Percentiles rank a stretch among this genome's conserved stretches.
Conservation (phyloP, 768 basidiomycete species). For the Russula ochroleuca region DNA sequence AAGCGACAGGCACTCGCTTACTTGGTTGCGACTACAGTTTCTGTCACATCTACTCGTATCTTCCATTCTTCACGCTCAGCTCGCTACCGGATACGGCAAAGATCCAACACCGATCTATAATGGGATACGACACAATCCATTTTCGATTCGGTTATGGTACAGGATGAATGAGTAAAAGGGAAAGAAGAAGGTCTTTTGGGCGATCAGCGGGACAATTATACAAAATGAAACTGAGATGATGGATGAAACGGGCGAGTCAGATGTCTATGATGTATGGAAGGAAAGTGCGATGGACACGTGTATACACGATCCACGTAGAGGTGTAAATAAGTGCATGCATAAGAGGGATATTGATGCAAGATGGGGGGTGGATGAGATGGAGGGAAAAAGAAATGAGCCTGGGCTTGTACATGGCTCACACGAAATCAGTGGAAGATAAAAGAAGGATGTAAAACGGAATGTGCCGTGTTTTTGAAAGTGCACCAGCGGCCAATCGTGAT, state of each 20-base stretch:
- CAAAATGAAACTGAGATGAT: conserved; percentile 1
- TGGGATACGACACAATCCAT: neutral
- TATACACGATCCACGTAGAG: conserved; percentile 14
- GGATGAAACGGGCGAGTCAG: neutral
- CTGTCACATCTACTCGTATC: neutral
- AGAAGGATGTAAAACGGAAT: neutral
- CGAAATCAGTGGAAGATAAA: neutral
- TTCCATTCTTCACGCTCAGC: neutral
- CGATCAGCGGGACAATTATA: conserved; percentile 2
- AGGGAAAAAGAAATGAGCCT: neutral
- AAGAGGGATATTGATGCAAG: conserved; percentile 18
- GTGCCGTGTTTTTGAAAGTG: neutral
- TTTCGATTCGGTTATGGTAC: conserved; percentile 10
- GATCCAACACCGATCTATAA: neutral
- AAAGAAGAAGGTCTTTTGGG: neutral
- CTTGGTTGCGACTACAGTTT: neutral
- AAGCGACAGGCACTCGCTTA: neutral
- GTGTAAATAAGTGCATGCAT: conserved; percentile 21
- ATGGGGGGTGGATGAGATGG: conserved; percentile 8
- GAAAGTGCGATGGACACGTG: neutral
- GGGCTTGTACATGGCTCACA: conserved; percentile 11
- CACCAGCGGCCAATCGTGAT: conserved; percentile 5
- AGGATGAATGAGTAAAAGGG: conserved; percentile 7
- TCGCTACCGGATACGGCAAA: neutral
- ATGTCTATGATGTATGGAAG: conserved; percentile 18